phyloP scores from a whole-genome alignment of 768 basidiomycete species.

The Leccinum truebloodii region DNA sequence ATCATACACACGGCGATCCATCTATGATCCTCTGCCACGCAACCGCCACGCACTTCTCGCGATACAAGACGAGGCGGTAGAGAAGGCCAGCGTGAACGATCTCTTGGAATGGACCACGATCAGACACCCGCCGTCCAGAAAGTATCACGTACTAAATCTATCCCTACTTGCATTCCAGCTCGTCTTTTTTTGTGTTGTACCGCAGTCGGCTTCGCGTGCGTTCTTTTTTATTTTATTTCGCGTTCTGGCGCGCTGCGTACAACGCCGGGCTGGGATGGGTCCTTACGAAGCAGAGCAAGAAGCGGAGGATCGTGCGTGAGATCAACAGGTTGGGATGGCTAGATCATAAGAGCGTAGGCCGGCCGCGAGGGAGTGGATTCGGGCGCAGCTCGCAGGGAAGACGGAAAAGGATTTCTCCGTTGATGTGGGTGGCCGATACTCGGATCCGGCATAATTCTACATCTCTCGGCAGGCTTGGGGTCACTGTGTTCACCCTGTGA shows the following conservation, averaged over 20 bases:
- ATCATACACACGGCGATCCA: too few species aligned
- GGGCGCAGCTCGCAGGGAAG: conserved; percentile 82
- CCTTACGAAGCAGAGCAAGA: conserved; percentile 93
- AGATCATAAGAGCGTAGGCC: conserved; percentile 65
- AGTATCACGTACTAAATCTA: conserved; percentile 68
- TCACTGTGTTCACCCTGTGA: too few species aligned
- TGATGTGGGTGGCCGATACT: conserved; percentile 55
- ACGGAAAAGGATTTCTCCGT: conserved; percentile 96
- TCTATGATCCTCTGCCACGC: conserved; percentile 5
- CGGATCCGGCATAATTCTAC: too few species aligned
- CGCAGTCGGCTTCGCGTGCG: conserved; percentile 49
- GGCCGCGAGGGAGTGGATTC: conserved; percentile 75
- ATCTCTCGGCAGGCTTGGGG: too few species aligned
- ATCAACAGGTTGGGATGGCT: conserved; percentile 85
- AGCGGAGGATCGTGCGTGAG: conserved; percentile 87
- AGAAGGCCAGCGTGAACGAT: conserved; percentile 8
- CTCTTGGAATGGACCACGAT: too few species aligned
- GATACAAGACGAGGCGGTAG: conserved; percentile 7
- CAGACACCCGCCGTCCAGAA: too few species aligned
- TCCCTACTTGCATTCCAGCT: conserved; percentile 76
- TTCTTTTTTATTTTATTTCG: conserved; percentile 94
- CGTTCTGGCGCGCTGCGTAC: conserved; percentile 90
- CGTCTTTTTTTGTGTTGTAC: conserved; percentile 64
- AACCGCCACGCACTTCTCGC: conserved; percentile 4
- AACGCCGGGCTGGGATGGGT: conserved; percentile 94